These are phyloP conservation scores for Diospyros kaki DNA, from an alignment of 148 eudicot species.

Conservation along the genomic window DNA sequence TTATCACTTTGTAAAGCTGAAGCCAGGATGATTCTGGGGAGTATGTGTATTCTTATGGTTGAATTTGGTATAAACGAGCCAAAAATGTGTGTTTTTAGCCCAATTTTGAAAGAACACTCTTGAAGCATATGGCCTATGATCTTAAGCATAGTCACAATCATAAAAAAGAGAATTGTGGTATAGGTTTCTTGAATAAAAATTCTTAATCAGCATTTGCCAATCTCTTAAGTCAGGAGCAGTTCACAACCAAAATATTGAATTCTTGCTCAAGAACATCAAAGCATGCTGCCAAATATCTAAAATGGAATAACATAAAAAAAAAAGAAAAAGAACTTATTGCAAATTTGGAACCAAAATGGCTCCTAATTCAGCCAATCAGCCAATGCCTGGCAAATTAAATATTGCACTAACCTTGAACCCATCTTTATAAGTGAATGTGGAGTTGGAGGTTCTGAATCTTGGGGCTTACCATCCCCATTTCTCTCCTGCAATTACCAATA, in stretches of 20 bases:
- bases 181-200: not conserved
- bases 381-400: not conserved
- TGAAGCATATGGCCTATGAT: not conserved
- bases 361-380: not conserved
- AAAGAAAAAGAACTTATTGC: not conserved
- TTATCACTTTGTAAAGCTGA: not conserved
- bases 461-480: constrained; percentile 60
- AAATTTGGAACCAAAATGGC: not conserved
- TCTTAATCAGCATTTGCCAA: not conserved
- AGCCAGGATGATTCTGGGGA: not conserved
- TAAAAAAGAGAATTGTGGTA: not conserved
- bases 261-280: not conserved
- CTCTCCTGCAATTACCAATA: constrained; percentile 50
- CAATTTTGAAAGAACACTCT: not conserved
- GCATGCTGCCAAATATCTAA: not conserved
- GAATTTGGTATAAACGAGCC: not conserved
- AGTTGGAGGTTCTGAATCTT: constrained; percentile 69
- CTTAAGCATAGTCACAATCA: not conserved
- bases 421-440: constrained; percentile 64
- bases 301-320: not conserved
- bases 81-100: not conserved
- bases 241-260: not conserved
- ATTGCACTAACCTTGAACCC: constrained; percentile 60
- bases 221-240: not conserved
- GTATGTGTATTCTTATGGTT: not conserved